phyloP scores from a whole-genome alignment of 2,329 filamentous ascomycete genomes.

The Colletotrichum filicis region DNA sequence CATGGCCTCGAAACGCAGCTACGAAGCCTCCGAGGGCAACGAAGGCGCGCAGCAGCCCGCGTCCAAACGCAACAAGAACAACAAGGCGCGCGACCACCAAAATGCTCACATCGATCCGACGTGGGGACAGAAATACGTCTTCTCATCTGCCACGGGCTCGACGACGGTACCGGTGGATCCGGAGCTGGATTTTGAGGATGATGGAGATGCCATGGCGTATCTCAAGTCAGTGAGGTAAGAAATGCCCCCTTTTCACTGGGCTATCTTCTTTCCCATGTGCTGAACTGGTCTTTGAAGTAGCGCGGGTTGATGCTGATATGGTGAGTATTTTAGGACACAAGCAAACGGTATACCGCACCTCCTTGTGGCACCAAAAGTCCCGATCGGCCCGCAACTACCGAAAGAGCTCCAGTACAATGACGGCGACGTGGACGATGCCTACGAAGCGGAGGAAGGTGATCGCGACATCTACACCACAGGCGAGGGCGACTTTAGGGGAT shows the following conservation, averaged over 20 bases:
- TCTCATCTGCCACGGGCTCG: conserved; percentile 68
- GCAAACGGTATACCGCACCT: conserved; percentile 79
- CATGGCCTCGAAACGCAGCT: conserved; percentile 51
- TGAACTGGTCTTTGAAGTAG: conserved; percentile 38
- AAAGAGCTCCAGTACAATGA: conserved; percentile 49
- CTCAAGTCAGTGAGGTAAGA: conserved; percentile 77
- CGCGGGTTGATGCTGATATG: conserved; percentile 57
- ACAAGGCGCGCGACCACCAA: conserved; percentile 52
- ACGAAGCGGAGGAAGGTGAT: conserved; percentile 46
- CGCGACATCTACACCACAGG: conserved; percentile 60
- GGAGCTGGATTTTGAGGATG: conserved; percentile 75
- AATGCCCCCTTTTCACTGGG: background rate
- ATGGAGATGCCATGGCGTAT: conserved; percentile 76
- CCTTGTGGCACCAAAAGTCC: conserved; percentile 70
- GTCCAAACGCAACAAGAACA: conserved; percentile 39
- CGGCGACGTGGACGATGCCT: conserved; percentile 42
- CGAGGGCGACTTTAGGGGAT: conserved; percentile 67
- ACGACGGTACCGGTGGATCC: conserved; percentile 60
- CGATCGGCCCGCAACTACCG: conserved; percentile 63
- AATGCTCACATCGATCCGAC: conserved; percentile 67
- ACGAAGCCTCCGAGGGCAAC: conserved; percentile 44
- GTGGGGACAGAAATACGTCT: conserved; percentile 78
- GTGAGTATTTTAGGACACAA: conserved; percentile 73
- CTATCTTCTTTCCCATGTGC: conserved; percentile 37
- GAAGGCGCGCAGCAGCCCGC: conserved; percentile 41